These are phyloP conservation scores for Pichia sp. DNA, from an alignment of 1,139 yeast genomes.

Conservation along the genomic window DNA sequence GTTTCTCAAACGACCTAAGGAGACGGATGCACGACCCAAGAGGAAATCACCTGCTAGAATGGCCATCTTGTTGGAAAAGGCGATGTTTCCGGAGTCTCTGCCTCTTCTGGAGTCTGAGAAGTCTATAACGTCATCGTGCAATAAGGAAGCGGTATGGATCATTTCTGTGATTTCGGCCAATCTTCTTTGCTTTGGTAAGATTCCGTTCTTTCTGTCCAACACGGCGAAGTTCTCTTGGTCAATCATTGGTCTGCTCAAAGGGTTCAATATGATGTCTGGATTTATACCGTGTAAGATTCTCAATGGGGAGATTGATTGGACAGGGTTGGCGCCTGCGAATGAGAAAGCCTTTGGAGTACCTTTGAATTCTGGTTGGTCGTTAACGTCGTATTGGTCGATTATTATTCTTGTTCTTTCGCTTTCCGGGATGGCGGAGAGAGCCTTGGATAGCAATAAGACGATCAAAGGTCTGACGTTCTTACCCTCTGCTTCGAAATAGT, in stretches of 20 bases:
- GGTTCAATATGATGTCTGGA: constrained; percentile 76
- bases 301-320: constrained; percentile 73
- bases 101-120: constrained; percentile 90
- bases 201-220: constrained; percentile 62
- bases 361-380: constrained; percentile 56
- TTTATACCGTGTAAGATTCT: constrained; percentile 85
- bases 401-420: constrained; percentile 61
- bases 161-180: constrained; percentile 97
- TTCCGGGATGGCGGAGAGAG: constrained; percentile 75
- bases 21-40: constrained; percentile 94
- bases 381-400: constrained; percentile 62
- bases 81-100: constrained; percentile 86
- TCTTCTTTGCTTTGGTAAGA: constrained; percentile 90
- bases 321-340: constrained; percentile 54
- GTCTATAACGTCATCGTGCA: constrained; percentile 98
- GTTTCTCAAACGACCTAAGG: constrained; percentile 87
- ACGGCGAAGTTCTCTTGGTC: constrained; percentile 48
- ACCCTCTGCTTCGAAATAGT: constrained; percentile 95
- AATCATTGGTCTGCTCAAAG: constrained; percentile 79
- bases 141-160: constrained; percentile 96
- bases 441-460: constrained; percentile 79
- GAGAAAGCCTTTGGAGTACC: constrained; percentile 50
- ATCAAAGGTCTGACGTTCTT: constrained; percentile 92
- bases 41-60: constrained; percentile 95
- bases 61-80: constrained; percentile 97